These are phyloP conservation scores for Asterella californica DNA, from an alignment of 225 moss, liverwort and hornwort species.

Conservation along the genomic window DNA sequence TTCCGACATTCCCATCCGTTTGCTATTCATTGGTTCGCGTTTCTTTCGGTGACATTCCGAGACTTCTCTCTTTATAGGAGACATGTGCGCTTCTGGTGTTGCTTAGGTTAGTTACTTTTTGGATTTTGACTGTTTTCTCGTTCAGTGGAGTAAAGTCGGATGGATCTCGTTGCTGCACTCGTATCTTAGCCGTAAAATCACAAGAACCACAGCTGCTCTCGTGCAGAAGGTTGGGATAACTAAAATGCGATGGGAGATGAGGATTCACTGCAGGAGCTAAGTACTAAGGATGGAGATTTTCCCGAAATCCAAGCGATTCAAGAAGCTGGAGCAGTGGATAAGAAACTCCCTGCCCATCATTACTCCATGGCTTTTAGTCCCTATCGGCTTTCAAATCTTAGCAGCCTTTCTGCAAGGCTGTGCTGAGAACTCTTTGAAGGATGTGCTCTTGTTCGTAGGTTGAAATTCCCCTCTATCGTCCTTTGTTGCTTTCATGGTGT, in stretches of 20 bases:
- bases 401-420: slow-evolving; percentile 26
- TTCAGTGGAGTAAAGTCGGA: too few relatives aligned
- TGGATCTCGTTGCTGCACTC: too few relatives aligned
- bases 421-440: slow-evolving; percentile 19
- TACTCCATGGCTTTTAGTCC: slow-evolving; percentile 23
- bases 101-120: too few relatives aligned
- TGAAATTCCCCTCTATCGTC: neutral
- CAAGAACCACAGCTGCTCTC: neutral
- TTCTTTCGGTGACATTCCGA: too few relatives aligned
- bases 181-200: too few relatives aligned
- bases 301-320: neutral
- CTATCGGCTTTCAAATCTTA: slow-evolving; percentile 10
- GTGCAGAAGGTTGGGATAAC: neutral
- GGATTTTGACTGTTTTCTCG: too few relatives aligned
- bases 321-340: slow-evolving; percentile 5
- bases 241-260: neutral
- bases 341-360: slow-evolving; percentile 5
- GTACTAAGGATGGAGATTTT: neutral
- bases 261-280: neutral
- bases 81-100: too few relatives aligned
- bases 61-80: too few relatives aligned
- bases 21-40: too few relatives aligned
- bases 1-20: too few relatives aligned
- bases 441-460: slow-evolving; percentile 19
- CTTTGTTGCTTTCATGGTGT: neutral